Evolutionary conservation across 1,284 basidiomycete genomes (phyloP), one percentile per base, ranked within the genome.

Genomic region (Leucoagaricus sp.): DNA sequence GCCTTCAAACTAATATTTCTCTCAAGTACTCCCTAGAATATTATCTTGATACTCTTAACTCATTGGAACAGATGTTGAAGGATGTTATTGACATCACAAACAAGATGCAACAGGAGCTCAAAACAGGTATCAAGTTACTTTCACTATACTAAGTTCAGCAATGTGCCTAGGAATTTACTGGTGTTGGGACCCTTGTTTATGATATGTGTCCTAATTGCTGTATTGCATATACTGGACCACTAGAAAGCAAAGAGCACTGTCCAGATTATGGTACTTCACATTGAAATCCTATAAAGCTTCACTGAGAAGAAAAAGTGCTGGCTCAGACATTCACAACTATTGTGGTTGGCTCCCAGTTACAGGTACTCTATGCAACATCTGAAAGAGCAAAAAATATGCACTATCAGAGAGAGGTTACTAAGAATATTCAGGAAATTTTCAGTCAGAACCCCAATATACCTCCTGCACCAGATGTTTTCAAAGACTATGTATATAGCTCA

Each of bases 191-290:
- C 6, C 52, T 65, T 44, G 12, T 38, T 4, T 45, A 61, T 40
- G 59, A 64, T 31, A 66, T 66, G 61, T 66, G 63, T 51, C n/a
- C 57, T 10, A 51, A 65, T 23, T 41, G 53, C 4, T 66, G 65
- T 49, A 13, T 55, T 4, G 64, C 57, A 2, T 66, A 60, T 51
- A 60, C 59, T 15, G 61, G 63, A 2, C 60, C 57, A 10, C 60
- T 54, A n/a, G 33, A 13, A 4, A 40, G 46, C 3, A 19, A 47
- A 9, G 47, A 59, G 26, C 10, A 23, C 5, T 66, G 63, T 52
- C 48, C 21, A 6, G 26, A 26, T 3, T 65, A 61, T 50, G 55
- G 41, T 2, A 12, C 38, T 2, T 36, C 55, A 1, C 40, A 41
- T 1, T 56, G 41, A 31, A 31, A 44, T 36, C 25, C 21, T 3